Conservation (phyloP, 495 filamentous ascomycete species). For the Hypoxylon fuscum region DNA sequence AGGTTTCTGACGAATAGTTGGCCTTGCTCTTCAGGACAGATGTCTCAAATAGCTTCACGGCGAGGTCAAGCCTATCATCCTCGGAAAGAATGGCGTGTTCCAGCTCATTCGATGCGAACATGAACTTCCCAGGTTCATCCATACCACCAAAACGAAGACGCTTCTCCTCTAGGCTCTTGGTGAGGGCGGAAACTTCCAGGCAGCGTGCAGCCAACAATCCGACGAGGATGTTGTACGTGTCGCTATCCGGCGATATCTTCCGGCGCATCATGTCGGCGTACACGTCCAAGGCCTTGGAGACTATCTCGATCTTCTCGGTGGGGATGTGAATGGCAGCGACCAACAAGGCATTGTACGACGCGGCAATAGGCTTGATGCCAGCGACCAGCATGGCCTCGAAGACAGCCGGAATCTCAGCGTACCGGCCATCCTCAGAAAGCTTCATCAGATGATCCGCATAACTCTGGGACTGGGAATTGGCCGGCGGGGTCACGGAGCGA, state of each 20-base stretch:
- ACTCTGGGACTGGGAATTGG: slow-evolving; percentile 67
- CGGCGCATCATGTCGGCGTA: slow-evolving; percentile 96
- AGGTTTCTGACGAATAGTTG: slow-evolving; percentile 68
- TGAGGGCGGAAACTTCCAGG: slow-evolving; percentile 73
- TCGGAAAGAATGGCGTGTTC: slow-evolving; percentile 84
- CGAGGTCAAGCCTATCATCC: slow-evolving; percentile 83
- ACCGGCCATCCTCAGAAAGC: slow-evolving; percentile 71
- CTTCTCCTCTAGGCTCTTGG: slow-evolving; percentile 76
- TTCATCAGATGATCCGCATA: slow-evolving; percentile 80
- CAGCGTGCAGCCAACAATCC: slow-evolving; percentile 81
- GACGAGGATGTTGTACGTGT: slow-evolving; percentile 87
- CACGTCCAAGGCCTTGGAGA: slow-evolving; percentile 90
- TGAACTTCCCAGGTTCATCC: slow-evolving; percentile 86
- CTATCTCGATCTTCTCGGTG: slow-evolving; percentile 75
- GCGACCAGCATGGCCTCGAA: slow-evolving; percentile 86
- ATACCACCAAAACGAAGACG: slow-evolving; percentile 82
- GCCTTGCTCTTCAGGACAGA: slow-evolving; percentile 72
- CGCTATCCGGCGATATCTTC: slow-evolving; percentile 78
- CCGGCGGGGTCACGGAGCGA: slow-evolving; percentile 54
- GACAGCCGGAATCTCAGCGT: slow-evolving; percentile 84
- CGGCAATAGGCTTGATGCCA: slow-evolving; percentile 78
- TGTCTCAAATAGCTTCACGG: slow-evolving; percentile 82
- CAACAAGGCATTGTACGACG: slow-evolving; percentile 89
- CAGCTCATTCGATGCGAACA: slow-evolving; percentile 85
- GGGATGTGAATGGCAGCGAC: slow-evolving; percentile 81